A percentile compares a stretch with the other conserved stretches of the same genome.
These are phyloP conservation scores for Hanseniaspora uvarum DNA, from an alignment of 1,139 yeast genomes.

Conservation along the genomic window DNA sequence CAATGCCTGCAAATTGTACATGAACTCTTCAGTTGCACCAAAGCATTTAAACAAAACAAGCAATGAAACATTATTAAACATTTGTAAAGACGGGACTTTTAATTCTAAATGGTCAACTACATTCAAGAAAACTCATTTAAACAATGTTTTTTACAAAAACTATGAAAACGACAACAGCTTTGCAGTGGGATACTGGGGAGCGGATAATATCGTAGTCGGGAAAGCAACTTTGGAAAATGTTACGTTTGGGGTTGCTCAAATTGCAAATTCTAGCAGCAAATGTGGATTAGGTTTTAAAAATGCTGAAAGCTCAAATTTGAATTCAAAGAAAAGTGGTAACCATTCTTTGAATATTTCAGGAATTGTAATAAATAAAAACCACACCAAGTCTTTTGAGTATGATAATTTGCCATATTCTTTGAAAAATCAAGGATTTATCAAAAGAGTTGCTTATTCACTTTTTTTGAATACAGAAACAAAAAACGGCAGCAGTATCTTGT, in stretches of 20 bases:
- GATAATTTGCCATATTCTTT: slow-evolving; percentile 46
- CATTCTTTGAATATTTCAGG: not conserved
- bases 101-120: not conserved
- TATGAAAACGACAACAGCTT: slow-evolving; percentile 54
- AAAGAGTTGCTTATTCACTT: slow-evolving; percentile 45
- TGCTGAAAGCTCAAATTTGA: not conserved
- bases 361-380: not conserved
- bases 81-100: not conserved
- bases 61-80: not conserved
- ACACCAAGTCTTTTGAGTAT: not conserved
- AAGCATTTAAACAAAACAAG: not conserved
- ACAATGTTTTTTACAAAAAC: slow-evolving; percentile 40
- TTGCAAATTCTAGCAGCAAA: slow-evolving; percentile 37
- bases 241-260: slow-evolving; percentile 49
- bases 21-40: slow-evolving; percentile 1
- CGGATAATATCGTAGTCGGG: slow-evolving; percentile 41
- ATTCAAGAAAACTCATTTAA: slow-evolving; percentile 12
- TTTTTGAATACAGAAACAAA: slow-evolving; percentile 37
- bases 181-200: slow-evolving; percentile 59
- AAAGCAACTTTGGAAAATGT: slow-evolving; percentile 34
- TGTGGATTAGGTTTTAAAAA: slow-evolving; percentile 2
- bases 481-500: slow-evolving; percentile 38
- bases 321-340: not conserved
- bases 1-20: not conserved
- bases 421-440: slow-evolving; percentile 42